Conservation (phyloP, 495 filamentous ascomycete genomes). For the Podospora bellae-mahoneyi region DNA sequence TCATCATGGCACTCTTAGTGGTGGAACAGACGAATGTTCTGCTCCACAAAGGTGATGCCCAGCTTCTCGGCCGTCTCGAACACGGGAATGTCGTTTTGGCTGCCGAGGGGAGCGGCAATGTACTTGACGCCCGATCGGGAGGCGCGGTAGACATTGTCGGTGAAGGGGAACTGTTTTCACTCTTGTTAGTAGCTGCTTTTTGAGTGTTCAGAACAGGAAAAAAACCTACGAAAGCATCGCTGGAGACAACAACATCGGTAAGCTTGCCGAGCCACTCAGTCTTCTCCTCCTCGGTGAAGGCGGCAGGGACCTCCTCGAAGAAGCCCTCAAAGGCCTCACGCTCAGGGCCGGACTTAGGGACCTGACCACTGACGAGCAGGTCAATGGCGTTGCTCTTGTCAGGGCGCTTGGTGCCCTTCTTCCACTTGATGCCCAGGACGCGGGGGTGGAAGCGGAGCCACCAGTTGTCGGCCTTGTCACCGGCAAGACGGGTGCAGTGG, state of each 20-base stretch:
- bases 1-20: conserved; percentile 51
- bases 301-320: conserved; percentile 84
- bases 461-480: conserved; percentile 99
- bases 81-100: conserved; percentile 85
- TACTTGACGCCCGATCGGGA: conserved; percentile 88
- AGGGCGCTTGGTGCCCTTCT: conserved; percentile 90
- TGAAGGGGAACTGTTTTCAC: conserved; percentile 78
- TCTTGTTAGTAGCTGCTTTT: not conserved
- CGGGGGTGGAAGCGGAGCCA: conserved; percentile 96
- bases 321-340: conserved; percentile 78
- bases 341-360: conserved; percentile 78
- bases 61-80: conserved; percentile 91
- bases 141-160: conserved; percentile 93
- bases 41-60: conserved; percentile 87
- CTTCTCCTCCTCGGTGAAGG: conserved; percentile 81
- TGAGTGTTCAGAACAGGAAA: not conserved
- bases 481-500: conserved; percentile 96
- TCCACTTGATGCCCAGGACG: conserved; percentile 85
- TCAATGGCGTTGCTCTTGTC: conserved; percentile 99
- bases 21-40: conserved; percentile 83
- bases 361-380: conserved; percentile 80
- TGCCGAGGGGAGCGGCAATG: conserved; percentile 87
- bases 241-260: conserved; percentile 77
- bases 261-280: conserved; percentile 78
- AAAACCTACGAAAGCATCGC: conserved; percentile 87